Evolutionary conservation across 352 stramenopile genomes (phyloP).

Genomic region (Globisporangium cederbergense): DNA sequence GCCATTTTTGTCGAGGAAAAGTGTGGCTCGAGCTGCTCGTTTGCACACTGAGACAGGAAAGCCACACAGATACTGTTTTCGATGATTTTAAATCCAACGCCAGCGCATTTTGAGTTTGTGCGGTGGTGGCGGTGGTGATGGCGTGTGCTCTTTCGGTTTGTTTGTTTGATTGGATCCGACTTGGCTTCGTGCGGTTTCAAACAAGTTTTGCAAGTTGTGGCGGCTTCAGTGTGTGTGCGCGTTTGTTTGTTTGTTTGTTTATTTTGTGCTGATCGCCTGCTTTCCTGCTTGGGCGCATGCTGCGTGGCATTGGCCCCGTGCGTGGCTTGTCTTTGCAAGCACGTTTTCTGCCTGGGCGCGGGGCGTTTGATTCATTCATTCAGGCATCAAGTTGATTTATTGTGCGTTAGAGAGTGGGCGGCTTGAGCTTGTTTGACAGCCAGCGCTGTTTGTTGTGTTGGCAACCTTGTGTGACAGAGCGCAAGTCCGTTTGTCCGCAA

Average conservation of each 20-base stretch:
- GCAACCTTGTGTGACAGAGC: not conserved
- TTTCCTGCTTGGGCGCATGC: conserved; percentile 4
- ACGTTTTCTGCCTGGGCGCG: conserved; percentile 8
- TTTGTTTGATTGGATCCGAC: not conserved
- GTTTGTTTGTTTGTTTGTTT: not conserved
- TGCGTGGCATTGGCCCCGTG: not conserved
- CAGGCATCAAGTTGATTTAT: conserved; percentile 16
- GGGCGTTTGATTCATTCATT: conserved; percentile 7
- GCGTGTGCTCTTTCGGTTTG: not conserved
- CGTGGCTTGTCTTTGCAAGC: conserved; percentile 11
- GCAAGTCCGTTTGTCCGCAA: conserved; percentile 3
- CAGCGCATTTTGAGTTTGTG: not conserved
- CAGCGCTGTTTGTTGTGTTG: not conserved
- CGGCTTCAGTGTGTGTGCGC: too few relatives aligned
- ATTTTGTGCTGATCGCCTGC: not conserved
- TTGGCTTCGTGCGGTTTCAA: not conserved
- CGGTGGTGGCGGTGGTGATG: too few relatives aligned
- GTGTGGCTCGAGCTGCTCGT: not conserved
- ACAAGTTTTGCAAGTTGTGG: not conserved
- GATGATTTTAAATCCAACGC: conserved; percentile 6
- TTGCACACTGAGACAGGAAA: conserved; percentile 1
- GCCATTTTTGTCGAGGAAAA: not conserved
- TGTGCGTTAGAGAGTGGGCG: conserved; percentile 3
- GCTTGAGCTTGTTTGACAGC: not conserved
- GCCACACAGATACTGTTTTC: not conserved